These are phyloP conservation scores for Uronychia binucleata DNA, from an alignment of 73 alveolate species.

Conservation along the genomic window DNA sequence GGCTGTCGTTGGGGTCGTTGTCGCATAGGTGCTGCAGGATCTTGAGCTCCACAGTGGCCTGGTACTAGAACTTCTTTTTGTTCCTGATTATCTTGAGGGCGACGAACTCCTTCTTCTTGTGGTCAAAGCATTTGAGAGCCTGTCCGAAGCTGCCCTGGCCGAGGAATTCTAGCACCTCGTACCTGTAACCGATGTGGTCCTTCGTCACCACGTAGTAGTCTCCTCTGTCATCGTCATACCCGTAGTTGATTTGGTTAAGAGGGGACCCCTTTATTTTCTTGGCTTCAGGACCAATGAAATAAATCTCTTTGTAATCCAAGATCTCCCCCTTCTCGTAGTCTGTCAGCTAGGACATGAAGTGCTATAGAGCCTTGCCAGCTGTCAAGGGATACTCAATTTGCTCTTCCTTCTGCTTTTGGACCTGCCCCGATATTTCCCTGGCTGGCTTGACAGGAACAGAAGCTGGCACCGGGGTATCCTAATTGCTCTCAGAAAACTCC, in stretches of 20 bases:
- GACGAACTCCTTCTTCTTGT: slow-evolving; percentile 22
- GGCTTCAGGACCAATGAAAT: slow-evolving; percentile 51
- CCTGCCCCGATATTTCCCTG: background rate
- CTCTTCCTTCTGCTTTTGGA: background rate
- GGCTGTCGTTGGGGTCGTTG: slow-evolving; percentile 59
- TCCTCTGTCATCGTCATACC: slow-evolving; percentile 88
- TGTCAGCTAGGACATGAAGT: slow-evolving; percentile 33
- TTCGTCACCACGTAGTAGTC: slow-evolving; percentile 80
- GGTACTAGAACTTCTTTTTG: slow-evolving; percentile 50
- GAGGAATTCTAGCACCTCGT: slow-evolving; percentile 78
- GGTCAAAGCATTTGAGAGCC: slow-evolving; percentile 24
- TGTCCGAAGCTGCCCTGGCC: slow-evolving; percentile 74
- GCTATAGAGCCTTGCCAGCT: slow-evolving; percentile 46
- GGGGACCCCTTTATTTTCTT: slow-evolving; percentile 43
- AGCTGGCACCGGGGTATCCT: background rate
- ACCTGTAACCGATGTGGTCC: slow-evolving; percentile 92
- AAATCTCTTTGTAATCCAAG: slow-evolving; percentile 70
- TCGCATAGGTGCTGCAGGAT: slow-evolving; percentile 49
- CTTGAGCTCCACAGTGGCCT: slow-evolving; percentile 58
- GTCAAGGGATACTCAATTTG: slow-evolving; percentile 25
- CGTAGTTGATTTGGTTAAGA: slow-evolving; percentile 40
- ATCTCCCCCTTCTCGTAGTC: slow-evolving; percentile 81
- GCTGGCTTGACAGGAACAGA: background rate
- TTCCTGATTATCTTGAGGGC: slow-evolving; percentile 94
- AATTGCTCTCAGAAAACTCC: background rate